Conservation (phyloP, 768 basidiomycete genomes). For the Dacryopinax spathularia region DNA sequence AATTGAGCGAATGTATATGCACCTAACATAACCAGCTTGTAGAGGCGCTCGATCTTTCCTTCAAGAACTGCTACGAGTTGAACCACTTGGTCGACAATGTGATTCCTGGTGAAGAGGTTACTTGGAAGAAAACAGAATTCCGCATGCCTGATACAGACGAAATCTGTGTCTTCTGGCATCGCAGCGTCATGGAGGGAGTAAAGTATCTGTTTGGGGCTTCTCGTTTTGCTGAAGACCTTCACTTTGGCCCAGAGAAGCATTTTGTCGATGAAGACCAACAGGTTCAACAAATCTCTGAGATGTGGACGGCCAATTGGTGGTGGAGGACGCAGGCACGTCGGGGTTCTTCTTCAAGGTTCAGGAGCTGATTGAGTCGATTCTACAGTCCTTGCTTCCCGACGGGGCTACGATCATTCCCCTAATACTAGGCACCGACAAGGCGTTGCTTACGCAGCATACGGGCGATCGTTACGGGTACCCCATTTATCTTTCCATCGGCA, state of each 20-base stretch:
- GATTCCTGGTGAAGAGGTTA: background rate
- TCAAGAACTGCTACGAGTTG: background rate
- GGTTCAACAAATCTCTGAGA: background rate
- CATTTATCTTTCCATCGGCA: constrained; percentile 33
- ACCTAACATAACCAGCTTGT: background rate
- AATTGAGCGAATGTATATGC: too few relatives aligned
- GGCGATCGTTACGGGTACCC: constrained; percentile 22
- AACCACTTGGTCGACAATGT: background rate
- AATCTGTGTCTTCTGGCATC: background rate
- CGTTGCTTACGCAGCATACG: background rate
- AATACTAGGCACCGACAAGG: background rate
- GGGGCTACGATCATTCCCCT: background rate
- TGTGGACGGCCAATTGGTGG: constrained; percentile 1
- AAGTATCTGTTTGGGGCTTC: background rate
- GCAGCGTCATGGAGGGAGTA: background rate
- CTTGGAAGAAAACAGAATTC: background rate
- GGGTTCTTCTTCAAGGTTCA: too few relatives aligned
- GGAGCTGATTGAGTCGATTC: too few relatives aligned
- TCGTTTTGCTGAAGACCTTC: background rate
- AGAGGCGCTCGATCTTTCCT: background rate
- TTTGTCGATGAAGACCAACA: background rate
- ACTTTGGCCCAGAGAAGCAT: background rate
- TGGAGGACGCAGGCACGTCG: background rate
- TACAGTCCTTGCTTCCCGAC: too few relatives aligned
- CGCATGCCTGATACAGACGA: background rate